Evolutionary conservation across 1,139 yeast genomes (phyloP).

Genomic region (Taphrina populina): DNA sequence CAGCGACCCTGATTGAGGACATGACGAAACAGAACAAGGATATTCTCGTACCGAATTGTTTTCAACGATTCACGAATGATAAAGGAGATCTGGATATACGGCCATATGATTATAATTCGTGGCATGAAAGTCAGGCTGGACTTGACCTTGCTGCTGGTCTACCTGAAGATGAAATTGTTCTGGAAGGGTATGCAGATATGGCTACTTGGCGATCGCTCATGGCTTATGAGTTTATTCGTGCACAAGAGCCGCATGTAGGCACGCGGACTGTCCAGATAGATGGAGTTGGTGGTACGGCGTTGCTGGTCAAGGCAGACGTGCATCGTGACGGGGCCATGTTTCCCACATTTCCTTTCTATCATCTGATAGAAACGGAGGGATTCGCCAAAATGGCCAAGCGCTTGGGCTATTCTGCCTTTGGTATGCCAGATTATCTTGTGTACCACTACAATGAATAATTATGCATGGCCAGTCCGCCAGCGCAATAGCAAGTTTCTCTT

Average conservation of each 20-base stretch:
- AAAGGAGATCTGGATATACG: conserved; percentile 60
- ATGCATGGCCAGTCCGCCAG: too few species aligned
- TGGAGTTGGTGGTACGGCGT: conserved; percentile 96
- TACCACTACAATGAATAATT: conserved; percentile 57
- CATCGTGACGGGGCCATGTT: conserved; percentile 99
- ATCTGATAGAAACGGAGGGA: conserved; percentile 95
- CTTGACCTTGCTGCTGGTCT: conserved; percentile 65
- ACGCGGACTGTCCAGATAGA: conserved; percentile 57
- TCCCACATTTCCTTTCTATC: conserved; percentile 96
- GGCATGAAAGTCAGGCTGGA: conserved; percentile 92
- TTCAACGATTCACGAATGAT: conserved; percentile 67
- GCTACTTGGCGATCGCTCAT: conserved; percentile 94
- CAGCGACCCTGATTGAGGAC: conserved; percentile 77
- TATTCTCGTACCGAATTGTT: conserved; percentile 86
- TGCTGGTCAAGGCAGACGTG: conserved; percentile 92
- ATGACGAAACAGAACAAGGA: conserved; percentile 83
- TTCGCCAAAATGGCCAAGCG: conserved; percentile 98
- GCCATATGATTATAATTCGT: conserved; percentile 92
- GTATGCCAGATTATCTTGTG: conserved; percentile 90
- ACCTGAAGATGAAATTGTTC: conserved; percentile 84
- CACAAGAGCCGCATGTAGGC: conserved; percentile 46
- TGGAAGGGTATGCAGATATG: conserved; percentile 85
- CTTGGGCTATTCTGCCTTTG: conserved; percentile 84
- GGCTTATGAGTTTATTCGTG: conserved; percentile 77
- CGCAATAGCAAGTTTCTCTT: too few species aligned